phyloP scores from a whole-genome alignment of 2,329 filamentous ascomycete species.

The Xylaria sp. region DNA sequence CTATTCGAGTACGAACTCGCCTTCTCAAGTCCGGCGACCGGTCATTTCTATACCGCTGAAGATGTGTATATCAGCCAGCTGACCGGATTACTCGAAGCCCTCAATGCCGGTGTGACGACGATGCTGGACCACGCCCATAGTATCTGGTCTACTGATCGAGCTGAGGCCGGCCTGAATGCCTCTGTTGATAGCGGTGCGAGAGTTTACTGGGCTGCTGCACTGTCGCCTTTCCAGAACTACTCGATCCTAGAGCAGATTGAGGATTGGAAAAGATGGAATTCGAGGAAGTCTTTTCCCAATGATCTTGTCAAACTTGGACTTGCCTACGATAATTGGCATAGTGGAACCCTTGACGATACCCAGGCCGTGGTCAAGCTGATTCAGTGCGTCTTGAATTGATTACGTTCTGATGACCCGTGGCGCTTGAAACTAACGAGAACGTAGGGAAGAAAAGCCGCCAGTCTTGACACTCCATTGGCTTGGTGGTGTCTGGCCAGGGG shows the following conservation, averaged over 20 bases:
- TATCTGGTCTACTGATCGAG: constrained; percentile 39
- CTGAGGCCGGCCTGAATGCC: constrained; percentile 42
- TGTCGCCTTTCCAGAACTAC: constrained; percentile 35
- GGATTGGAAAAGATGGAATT: constrained; percentile 36
- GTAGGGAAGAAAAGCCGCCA: constrained; percentile 22
- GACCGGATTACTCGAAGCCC: constrained; percentile 43
- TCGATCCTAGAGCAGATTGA: constrained; percentile 35
- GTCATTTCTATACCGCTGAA: constrained; percentile 34
- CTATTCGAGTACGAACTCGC: constrained; percentile 44
- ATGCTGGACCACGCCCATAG: constrained; percentile 49
- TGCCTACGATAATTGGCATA: constrained; percentile 38
- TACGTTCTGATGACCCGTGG: background rate
- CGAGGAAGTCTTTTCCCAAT: constrained; percentile 23
- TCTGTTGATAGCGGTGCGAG: constrained; percentile 44
- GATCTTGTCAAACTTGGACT: constrained; percentile 37
- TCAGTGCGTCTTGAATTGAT: constrained; percentile 23
- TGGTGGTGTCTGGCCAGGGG: constrained; percentile 35
- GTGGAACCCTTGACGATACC: constrained; percentile 26
- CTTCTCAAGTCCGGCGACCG: constrained; percentile 34
- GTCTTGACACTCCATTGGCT: constrained; percentile 44
- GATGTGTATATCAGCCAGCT: constrained; percentile 45
- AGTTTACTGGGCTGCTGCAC: constrained; percentile 43
- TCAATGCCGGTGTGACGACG: constrained; percentile 51
- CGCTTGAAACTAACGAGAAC: background rate
- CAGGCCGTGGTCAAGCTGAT: constrained; percentile 32